phyloP scores from a whole-genome alignment of 768 basidiomycete species.

The Leucocoprinus birnbaumii region DNA sequence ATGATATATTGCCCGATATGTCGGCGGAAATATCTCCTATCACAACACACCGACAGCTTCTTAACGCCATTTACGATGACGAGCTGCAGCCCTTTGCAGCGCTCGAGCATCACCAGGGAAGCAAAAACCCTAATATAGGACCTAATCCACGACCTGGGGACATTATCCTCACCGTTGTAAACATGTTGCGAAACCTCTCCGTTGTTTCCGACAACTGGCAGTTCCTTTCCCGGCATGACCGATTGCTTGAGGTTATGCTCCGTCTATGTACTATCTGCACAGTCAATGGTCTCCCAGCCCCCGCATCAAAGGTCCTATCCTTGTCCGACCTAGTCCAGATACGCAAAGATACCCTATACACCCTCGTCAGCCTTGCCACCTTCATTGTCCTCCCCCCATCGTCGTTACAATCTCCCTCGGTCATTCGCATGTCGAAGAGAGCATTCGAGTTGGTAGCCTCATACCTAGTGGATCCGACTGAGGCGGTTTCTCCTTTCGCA shows the following conservation, averaged over 20 bases:
- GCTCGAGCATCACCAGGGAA: conserved; percentile 45
- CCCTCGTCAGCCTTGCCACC: conserved; percentile 60
- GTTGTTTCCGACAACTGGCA: conserved; percentile 66
- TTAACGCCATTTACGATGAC: conserved; percentile 54
- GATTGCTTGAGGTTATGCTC: conserved; percentile 63
- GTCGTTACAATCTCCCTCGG: conserved; percentile 35
- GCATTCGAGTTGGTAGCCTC: conserved; percentile 70
- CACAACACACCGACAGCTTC: conserved; percentile 64
- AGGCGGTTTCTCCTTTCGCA: conserved; percentile 61
- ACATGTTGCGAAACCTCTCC: conserved; percentile 88
- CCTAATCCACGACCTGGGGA: conserved; percentile 68
- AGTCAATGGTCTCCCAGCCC: conserved; percentile 29
- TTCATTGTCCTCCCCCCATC: conserved; percentile 44
- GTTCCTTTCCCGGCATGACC: conserved; percentile 62
- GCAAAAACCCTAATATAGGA: conserved; percentile 46
- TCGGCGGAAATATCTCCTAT: conserved; percentile 27
- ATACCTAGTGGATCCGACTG: conserved; percentile 67
- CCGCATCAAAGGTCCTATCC: conserved; percentile 60
- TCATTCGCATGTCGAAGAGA: conserved; percentile 49
- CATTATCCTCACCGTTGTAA: conserved; percentile 64
- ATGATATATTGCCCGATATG: conserved; percentile 25
- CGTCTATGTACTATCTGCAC: conserved; percentile 59
- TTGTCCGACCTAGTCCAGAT: conserved; percentile 68
- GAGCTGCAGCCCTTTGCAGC: conserved; percentile 60
- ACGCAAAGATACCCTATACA: conserved; percentile 75